These are phyloP conservation scores for Syzygium grande DNA, from an alignment of 345 rosid genomes.

Conservation along the genomic window DNA sequence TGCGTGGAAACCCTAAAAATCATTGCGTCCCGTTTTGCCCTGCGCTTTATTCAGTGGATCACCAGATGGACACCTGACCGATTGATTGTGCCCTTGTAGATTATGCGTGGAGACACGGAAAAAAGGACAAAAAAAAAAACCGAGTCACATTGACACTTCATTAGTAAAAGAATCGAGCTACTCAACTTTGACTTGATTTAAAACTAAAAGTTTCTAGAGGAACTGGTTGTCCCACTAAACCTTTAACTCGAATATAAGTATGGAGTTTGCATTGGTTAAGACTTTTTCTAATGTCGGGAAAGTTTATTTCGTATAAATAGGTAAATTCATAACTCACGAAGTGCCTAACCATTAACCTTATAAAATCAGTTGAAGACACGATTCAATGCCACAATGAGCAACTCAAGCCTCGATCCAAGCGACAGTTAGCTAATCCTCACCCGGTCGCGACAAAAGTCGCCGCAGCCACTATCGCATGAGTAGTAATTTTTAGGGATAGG, in stretches of 20 bases:
- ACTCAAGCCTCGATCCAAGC: too few species aligned
- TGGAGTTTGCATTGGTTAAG: background rate
- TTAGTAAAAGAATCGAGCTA: background rate
- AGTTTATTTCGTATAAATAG: background rate
- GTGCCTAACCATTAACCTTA: too few species aligned
- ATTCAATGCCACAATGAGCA: too few species aligned
- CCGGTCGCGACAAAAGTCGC: too few species aligned
- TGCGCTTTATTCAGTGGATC: background rate
- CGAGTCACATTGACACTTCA: background rate
- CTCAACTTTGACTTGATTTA: background rate
- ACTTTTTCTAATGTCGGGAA: background rate
- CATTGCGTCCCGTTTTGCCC: background rate
- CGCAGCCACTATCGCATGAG: too few species aligned
- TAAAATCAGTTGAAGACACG: too few species aligned
- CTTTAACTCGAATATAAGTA: background rate
- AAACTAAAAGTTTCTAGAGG: background rate
- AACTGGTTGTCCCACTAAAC: background rate
- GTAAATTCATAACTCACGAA: background rate
- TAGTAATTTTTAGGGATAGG: too few species aligned
- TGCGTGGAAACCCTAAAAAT: background rate
- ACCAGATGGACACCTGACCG: background rate
- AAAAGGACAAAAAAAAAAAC: background rate
- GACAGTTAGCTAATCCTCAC: too few species aligned
- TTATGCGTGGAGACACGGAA: background rate
- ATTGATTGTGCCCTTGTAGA: background rate